Conservation (phyloP, 2,329 filamentous ascomycete species). For the Venturiaceae sp. region DNA sequence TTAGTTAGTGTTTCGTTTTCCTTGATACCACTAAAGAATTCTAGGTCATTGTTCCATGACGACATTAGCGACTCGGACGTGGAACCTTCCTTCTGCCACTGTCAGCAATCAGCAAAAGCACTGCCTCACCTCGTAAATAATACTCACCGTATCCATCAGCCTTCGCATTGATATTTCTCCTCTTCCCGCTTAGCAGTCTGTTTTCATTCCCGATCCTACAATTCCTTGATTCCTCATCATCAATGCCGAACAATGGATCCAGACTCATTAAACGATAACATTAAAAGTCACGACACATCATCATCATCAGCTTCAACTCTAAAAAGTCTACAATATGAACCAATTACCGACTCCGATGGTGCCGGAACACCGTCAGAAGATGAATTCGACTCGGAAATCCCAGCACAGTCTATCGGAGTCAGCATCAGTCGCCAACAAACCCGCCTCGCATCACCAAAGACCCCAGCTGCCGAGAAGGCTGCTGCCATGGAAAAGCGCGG, state of each 20-base stretch:
- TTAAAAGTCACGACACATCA: background rate
- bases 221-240: background rate
- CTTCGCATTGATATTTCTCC: background rate
- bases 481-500: constrained; percentile 39
- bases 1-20: background rate
- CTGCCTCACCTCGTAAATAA: background rate
- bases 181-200: too few species aligned
- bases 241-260: background rate
- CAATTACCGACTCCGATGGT: background rate
- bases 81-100: background rate
- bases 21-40: background rate
- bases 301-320: background rate
- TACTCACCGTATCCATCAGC: background rate
- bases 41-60: background rate
- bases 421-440: constrained; percentile 50
- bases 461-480: constrained; percentile 50
- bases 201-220: background rate
- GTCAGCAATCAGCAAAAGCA: background rate
- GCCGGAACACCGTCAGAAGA: background rate
- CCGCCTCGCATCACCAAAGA: constrained; percentile 45
- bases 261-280: background rate
- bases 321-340: background rate
- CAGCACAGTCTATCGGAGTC: constrained; percentile 33
- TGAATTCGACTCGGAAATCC: background rate
- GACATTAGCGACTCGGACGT: background rate